Percentiles rank a stretch among this genome's conserved stretches.
Conservation (phyloP, 2,329 filamentous ascomycete species). For the Conoideocrella luteorostrata region DNA sequence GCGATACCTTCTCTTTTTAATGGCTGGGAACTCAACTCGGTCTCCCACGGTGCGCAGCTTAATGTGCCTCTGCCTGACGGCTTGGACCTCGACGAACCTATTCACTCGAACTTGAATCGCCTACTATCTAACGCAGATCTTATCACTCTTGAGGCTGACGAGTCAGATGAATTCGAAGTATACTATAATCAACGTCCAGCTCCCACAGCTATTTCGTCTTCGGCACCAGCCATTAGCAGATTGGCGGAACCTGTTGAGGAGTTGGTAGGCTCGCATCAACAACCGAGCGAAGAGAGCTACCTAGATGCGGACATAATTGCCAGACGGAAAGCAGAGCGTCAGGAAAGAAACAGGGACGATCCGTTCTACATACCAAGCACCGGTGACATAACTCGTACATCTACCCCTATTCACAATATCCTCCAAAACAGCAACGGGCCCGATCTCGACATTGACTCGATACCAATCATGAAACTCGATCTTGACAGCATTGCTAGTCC, state of each 20-base stretch:
- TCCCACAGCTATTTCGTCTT: constrained; percentile 44
- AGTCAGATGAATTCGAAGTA: constrained; percentile 60
- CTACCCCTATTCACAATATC: constrained; percentile 75
- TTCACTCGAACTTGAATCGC: constrained; percentile 66
- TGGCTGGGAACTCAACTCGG: constrained; percentile 86
- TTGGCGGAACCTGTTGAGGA: constrained; percentile 47
- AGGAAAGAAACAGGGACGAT: constrained; percentile 82
- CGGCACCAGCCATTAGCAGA: constrained; percentile 46
- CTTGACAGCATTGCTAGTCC: constrained; percentile 48
- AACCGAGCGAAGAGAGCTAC: constrained; percentile 56
- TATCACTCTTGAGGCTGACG: constrained; percentile 40
- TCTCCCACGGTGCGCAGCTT: constrained; percentile 72
- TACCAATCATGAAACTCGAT: constrained; percentile 91
- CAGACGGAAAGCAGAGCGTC: constrained; percentile 66
- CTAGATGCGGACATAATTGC: constrained; percentile 69
- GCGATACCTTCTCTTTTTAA: constrained; percentile 83
- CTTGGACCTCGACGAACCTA: constrained; percentile 73
- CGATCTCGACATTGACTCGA: constrained; percentile 84
- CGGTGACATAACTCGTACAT: constrained; percentile 51
- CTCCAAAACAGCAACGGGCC: constrained; percentile 65
- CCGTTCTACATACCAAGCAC: constrained; percentile 77
- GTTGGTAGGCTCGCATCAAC: constrained; percentile 49
- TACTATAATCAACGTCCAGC: constrained; percentile 57
- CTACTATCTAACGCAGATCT: constrained; percentile 58
- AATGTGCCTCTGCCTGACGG: constrained; percentile 76